phyloP scores from a whole-genome alignment of 129 eudicot species.

The Heracleum sosnowskyi region DNA sequence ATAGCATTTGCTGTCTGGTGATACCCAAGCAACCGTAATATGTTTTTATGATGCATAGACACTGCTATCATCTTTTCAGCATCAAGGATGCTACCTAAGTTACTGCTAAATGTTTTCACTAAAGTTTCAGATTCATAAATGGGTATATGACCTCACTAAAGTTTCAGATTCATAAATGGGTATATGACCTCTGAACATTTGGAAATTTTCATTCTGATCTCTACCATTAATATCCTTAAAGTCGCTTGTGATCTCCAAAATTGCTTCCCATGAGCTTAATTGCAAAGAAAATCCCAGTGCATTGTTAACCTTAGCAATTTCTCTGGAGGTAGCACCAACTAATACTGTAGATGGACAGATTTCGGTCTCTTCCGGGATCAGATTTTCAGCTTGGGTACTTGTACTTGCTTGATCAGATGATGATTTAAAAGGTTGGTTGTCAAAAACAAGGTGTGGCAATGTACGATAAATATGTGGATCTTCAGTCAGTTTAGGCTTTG shows the following conservation, averaged over 20 bases:
- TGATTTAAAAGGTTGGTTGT: slow-evolving; percentile 21
- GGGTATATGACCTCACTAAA: slow-evolving; percentile 15
- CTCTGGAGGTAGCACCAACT: background rate
- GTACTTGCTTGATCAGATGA: slow-evolving; percentile 27
- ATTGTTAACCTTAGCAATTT: background rate
- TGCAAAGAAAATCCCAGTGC: slow-evolving; percentile 15
- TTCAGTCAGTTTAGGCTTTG: slow-evolving; percentile 22
- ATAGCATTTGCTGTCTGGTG: slow-evolving; percentile 33
- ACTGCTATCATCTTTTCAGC: slow-evolving; percentile 42
- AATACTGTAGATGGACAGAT: too few species aligned
- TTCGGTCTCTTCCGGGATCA: background rate
- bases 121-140: slow-evolving; percentile 10
- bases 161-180: slow-evolving; percentile 6
- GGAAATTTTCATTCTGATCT: slow-evolving; percentile 18
- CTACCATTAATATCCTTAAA: slow-evolving; percentile 21
- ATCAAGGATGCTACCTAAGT: slow-evolving; percentile 20
- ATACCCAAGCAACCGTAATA: slow-evolving; percentile 34
- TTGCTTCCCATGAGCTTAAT: slow-evolving; percentile 36
- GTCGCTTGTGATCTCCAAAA: slow-evolving; percentile 32
- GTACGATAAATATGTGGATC: slow-evolving; percentile 22
- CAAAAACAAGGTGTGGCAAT: slow-evolving; percentile 33
- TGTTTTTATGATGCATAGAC: slow-evolving; percentile 43
- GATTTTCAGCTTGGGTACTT: slow-evolving; percentile 9
- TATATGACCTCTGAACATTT: slow-evolving; percentile 26
- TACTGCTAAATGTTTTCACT: slow-evolving; percentile 35